Base-by-base conservation (phyloP, 495 filamentous ascomycete genomes). In the Stereocaulon alpinum region DNA sequence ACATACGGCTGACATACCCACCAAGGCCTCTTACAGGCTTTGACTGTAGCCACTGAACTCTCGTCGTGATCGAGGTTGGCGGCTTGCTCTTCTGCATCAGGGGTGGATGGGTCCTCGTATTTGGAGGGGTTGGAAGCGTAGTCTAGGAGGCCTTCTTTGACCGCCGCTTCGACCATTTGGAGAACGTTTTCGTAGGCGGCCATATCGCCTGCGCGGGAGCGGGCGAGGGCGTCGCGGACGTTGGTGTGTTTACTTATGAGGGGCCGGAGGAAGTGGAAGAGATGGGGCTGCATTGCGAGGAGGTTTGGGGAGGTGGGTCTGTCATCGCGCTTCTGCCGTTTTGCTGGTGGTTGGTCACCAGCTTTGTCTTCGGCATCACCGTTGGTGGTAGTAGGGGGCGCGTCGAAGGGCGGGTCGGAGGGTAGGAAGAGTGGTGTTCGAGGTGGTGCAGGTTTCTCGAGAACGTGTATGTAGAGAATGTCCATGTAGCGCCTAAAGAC, bases 1-100 rank as follows among this genome's bases (percentile, higher is more conserved):
- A 96, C 77, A 64, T 96, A 88, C 3, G 93, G 89, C 72, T 99
- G 93, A 47, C 88, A 92, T 5, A 96, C 75, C 88, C 91, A 99
- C 80, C 83, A 96, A 3, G 93, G 93, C 55, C 88, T 71, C 66
- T 81, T 82, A 66, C 87, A 91, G 52, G 80, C 75, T 58, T 76
- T 80, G 32, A 91, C 84, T 2, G 85, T 81, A 32, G 79, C 79
- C 29, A 82, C 77, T 11, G 87, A 91, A 58, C 82, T 84, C 61
- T 80, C 77, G 52, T 64, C 63, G 2, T 57, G 47, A 0, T 61
- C 58, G 48, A 67, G 50, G 3, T 56, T 62, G 40, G 62, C 62
- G 49, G 57, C 49, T 6, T 55, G 61, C 42, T n/a, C 73, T 20
- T 69, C 74, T n/a, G 73, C 66, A 7, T 69, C 70, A 2, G 68